phyloP scores from a whole-genome alignment of 2,329 filamentous ascomycete species.

The Colletotrichum chlorophyti region DNA sequence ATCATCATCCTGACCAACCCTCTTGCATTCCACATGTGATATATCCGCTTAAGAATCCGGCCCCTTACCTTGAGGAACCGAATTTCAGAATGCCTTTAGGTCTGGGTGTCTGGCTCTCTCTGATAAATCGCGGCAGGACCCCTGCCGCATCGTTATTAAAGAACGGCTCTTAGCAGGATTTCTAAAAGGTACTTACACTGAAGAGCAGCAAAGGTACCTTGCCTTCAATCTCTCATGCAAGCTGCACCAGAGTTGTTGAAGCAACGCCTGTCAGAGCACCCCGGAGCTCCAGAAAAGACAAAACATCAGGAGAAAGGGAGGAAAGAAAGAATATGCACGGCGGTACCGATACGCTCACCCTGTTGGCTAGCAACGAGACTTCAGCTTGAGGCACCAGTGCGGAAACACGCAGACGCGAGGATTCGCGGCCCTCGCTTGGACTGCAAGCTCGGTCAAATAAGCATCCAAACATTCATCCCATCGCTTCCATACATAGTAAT shows the following conservation, averaged over 20 bases:
- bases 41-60: no score
- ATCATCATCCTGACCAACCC: not conserved
- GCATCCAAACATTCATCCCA: conserved; percentile 4
- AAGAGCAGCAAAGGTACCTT: conserved; percentile 8
- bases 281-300: conserved; percentile 16
- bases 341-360: not conserved
- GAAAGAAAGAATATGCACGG: not conserved
- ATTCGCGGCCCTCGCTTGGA: not conserved
- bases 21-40: no score
- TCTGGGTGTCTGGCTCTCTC: not conserved
- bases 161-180: conserved; percentile 6
- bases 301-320: conserved; percentile 3
- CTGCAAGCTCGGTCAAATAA: not conserved
- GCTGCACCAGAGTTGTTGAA: conserved; percentile 14
- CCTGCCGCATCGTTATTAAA: not conserved
- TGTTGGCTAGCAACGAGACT: not conserved
- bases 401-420: conserved; percentile 17
- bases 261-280: conserved; percentile 20
- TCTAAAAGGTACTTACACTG: conserved; percentile 17
- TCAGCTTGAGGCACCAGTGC: conserved; percentile 1
- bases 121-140: not conserved
- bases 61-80: no score
- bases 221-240: no score
- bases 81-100: no score
- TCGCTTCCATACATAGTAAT: conserved; percentile 10